Evolutionary conservation across 306 rosid species (phyloP).

Genomic region (Vachellia pachyceras): DNA sequence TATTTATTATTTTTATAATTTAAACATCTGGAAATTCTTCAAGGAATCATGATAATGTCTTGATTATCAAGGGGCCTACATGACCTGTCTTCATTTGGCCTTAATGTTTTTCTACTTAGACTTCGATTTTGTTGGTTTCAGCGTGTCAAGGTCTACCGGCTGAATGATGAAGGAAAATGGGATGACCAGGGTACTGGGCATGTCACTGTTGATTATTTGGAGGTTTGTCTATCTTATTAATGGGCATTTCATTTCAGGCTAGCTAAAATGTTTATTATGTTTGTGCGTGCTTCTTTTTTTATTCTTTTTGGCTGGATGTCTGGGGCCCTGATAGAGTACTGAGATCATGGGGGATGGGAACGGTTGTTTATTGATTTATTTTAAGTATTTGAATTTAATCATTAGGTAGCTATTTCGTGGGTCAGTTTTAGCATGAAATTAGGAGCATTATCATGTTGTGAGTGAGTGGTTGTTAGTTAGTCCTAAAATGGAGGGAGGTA

Average conservation of each 20-base stretch:
- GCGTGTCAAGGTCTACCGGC: conserved; percentile 95
- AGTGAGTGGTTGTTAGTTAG: too few relatives aligned
- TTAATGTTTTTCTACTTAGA: background rate
- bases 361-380: too few relatives aligned
- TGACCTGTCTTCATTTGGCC: conserved; percentile 9
- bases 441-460: too few relatives aligned
- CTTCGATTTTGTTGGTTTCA: conserved; percentile 48
- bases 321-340: too few relatives aligned
- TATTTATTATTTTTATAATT: conserved; percentile 8
- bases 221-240: conserved; percentile 58
- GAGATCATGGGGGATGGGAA: too few relatives aligned
- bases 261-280: conserved; percentile 7
- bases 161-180: conserved; percentile 91
- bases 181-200: conserved; percentile 99
- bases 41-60: conserved; percentile 10
- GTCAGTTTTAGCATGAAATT: too few relatives aligned
- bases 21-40: conserved; percentile 20
- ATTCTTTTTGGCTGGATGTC: too few relatives aligned
- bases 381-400: too few relatives aligned
- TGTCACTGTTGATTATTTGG: conserved; percentile 83
- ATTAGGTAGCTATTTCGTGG: too few relatives aligned
- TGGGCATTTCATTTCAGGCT: conserved; percentile 33
- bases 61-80: conserved; percentile 3
- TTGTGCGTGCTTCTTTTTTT: background rate
- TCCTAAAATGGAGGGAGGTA: too few relatives aligned